phyloP scores from a whole-genome alignment of 139 green algal genomes.

The Volvox africanus region DNA sequence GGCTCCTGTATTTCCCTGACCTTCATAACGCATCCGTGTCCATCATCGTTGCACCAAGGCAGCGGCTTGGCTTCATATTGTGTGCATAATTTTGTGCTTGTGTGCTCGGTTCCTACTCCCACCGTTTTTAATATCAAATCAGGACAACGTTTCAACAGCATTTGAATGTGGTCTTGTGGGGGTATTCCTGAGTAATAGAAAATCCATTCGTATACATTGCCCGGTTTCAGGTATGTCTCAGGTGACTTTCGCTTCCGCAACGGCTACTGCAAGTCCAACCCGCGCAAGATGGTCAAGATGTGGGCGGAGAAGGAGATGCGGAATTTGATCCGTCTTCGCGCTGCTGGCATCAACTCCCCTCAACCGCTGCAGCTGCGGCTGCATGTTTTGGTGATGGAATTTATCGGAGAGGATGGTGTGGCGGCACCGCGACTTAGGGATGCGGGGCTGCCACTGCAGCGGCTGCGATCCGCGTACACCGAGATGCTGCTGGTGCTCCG shows the following conservation, averaged over 20 bases:
- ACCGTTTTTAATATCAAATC: no score
- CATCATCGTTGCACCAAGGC: no score
- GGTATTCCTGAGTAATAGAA: no score
- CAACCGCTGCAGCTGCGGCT: conserved; percentile 88
- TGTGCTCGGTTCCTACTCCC: no score
- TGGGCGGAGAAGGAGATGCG: conserved; percentile 99
- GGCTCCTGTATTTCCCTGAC: no score
- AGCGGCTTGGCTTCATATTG: no score
- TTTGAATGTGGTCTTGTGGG: no score
- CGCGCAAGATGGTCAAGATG: conserved; percentile 98
- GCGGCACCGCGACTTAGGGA: conserved; percentile 94
- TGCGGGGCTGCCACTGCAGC: conserved; percentile 77
- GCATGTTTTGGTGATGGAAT: conserved; percentile 97
- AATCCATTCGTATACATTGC: no score
- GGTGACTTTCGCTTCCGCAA: conserved; percentile 95
- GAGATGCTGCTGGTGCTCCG: conserved; percentile 84
- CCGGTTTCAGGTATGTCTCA: conserved; percentile 88
- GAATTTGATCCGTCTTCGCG: conserved; percentile 86
- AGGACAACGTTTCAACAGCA: no score
- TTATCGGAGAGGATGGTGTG: conserved; percentile 85
- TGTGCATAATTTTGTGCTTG: no score
- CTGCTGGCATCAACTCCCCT: conserved; percentile 86
- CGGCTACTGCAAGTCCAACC: conserved; percentile 96
- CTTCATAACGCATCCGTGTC: no score
- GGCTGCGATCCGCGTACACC: conserved; percentile 76